A percentile compares a stretch with the other conserved stretches of the same genome.
Evolutionary conservation across 2,329 filamentous ascomycete species (phyloP).

Genomic region (Arthrobotrys sphaeroides): DNA sequence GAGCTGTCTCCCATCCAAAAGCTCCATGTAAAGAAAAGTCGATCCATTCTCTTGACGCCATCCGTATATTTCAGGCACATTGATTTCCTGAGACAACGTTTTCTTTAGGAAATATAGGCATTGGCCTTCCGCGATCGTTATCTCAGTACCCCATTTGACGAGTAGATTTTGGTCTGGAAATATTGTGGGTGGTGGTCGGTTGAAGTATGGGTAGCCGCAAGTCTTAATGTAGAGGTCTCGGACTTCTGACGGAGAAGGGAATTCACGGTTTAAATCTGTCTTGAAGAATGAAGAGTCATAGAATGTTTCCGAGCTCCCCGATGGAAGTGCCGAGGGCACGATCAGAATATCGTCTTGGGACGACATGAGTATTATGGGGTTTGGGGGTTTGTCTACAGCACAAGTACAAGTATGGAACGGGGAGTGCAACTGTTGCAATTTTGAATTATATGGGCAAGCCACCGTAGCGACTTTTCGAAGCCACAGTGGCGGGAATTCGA

Average conservation of each 20-base stretch:
- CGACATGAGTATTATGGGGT: too few species aligned
- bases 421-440: too few species aligned
- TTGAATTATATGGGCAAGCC: too few species aligned
- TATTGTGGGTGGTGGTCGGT: neutral
- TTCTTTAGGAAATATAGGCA: neutral
- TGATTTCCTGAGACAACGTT: neutral
- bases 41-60: too few species aligned
- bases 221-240: neutral
- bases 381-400: too few species aligned
- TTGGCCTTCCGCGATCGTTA: slow-evolving; percentile 3
- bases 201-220: neutral
- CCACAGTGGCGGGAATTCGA: too few species aligned
- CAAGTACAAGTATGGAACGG: too few species aligned
- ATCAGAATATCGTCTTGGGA: neutral
- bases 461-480: too few species aligned
- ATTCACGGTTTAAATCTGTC: neutral
- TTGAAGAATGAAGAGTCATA: neutral
- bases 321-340: neutral
- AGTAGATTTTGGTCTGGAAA: neutral
- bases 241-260: neutral
- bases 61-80: neutral
- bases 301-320: slow-evolving; percentile 2
- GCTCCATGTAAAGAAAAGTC: too few species aligned
- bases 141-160: slow-evolving; percentile 3
- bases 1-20: too few species aligned